A percentile compares a stretch with the other conserved stretches of the same genome.
Conservation (phyloP, 352 stramenopile species). For the Phytophthora foliorum region DNA sequence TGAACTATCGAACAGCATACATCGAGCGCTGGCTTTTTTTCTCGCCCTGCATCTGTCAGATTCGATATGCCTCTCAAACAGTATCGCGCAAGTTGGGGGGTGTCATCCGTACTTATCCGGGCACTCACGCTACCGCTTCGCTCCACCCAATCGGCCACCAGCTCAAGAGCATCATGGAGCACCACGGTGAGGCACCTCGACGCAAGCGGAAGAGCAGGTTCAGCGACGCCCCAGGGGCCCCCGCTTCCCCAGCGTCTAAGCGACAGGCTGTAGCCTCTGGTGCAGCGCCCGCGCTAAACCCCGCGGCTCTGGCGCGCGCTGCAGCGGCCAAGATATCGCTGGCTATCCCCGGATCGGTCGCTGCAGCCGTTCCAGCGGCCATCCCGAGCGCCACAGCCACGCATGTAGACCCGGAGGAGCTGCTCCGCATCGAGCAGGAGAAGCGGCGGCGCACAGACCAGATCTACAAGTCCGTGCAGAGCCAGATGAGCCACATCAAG, state of each 20-base stretch:
- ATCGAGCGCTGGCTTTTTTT: constrained; percentile 27
- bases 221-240: constrained; percentile 60
- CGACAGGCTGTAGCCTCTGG: constrained; percentile 7
- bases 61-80: constrained; percentile 2
- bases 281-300: constrained; percentile 36
- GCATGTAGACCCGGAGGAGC: constrained; percentile 40
- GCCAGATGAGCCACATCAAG: constrained; percentile 86
- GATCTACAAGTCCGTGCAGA: constrained; percentile 88
- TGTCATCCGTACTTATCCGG: neutral
- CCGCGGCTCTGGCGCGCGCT: constrained; percentile 70
- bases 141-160: constrained; percentile 11
- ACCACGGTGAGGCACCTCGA: constrained; percentile 39
- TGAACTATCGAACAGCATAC: neutral
- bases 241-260: constrained; percentile 31
- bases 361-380: neutral
- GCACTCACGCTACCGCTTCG: neutral
- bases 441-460: constrained; percentile 74
- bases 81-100: too few relatives aligned
- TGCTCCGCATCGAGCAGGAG: constrained; percentile 56
- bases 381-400: constrained; percentile 7
- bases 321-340: constrained; percentile 82
- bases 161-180: constrained; percentile 27
- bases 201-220: constrained; percentile 90
- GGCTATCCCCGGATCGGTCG: constrained; percentile 50
- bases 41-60: neutral